A percentile compares a stretch with the other conserved stretches of the same genome.
Conservation (phyloP, 306 rosid species). For the Dalbergia oliveri region DNA sequence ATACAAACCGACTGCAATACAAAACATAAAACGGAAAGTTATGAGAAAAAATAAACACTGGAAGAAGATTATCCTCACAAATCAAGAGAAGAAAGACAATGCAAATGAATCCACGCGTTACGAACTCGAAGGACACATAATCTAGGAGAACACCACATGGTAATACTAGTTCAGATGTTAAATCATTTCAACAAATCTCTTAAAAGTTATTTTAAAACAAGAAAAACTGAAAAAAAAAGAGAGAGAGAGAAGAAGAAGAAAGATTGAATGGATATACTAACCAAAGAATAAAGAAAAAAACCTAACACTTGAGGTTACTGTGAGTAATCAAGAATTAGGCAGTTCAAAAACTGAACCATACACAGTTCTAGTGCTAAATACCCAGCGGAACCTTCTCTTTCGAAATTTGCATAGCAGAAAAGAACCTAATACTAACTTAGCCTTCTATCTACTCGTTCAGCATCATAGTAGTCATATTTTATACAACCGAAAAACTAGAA, state of each 20-base stretch:
- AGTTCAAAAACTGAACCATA: not conserved
- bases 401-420: slow-evolving; percentile 14
- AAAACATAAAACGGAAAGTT: not conserved
- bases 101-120: not conserved
- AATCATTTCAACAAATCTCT: slow-evolving; percentile 23
- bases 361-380: not conserved
- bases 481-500: not conserved
- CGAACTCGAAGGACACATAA: not conserved
- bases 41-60: slow-evolving; percentile 3
- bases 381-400: slow-evolving; percentile 2
- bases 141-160: not conserved
- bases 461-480: not conserved
- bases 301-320: not conserved
- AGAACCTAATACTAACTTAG: not conserved
- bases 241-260: no score
- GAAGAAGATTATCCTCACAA: slow-evolving; percentile 1
- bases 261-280: not conserved
- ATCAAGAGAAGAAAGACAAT: slow-evolving; percentile 19
- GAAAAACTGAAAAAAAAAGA: not conserved
- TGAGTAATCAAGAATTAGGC: not conserved
- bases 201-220: not conserved
- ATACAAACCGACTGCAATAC: slow-evolving; percentile 90
- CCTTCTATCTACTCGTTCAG: slow-evolving; percentile 2
- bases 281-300: not conserved
- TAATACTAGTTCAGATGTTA: slow-evolving; percentile 21